These are phyloP conservation scores for Lepidium didymum DNA, from an alignment of 345 rosid species.

Conservation along the genomic window DNA sequence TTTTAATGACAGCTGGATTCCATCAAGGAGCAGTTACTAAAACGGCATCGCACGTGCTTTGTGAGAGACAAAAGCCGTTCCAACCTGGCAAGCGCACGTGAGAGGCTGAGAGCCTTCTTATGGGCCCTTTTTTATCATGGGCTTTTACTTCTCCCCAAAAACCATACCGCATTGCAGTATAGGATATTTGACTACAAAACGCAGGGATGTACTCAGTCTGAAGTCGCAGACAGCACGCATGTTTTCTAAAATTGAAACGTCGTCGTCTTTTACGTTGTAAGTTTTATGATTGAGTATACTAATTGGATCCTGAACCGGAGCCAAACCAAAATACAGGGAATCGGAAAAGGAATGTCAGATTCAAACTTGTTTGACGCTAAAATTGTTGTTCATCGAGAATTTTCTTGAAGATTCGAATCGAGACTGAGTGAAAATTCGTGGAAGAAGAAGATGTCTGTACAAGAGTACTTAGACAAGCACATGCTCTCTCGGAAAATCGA, in stretches of 20 bases:
- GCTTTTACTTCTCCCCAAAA: neutral
- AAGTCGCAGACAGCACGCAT: neutral
- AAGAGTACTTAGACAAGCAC: constrained; percentile 89
- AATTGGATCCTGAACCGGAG: neutral
- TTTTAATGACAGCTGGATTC: constrained; percentile 14
- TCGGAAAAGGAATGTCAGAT: constrained; percentile 20
- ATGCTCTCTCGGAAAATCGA: constrained; percentile 90
- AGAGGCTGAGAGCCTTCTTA: constrained; percentile 2
- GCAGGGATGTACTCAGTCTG: neutral
- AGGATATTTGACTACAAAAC: neutral
- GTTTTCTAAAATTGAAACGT: fast-evolving
- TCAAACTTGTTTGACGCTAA: constrained; percentile 12
- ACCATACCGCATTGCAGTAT: neutral
- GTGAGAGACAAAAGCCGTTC: constrained; percentile 6
- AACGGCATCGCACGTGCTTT: constrained; percentile 23
- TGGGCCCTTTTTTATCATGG: neutral
- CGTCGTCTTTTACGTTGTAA: neutral
- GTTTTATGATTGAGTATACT: neutral
- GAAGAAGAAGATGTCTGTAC: constrained; percentile 68
- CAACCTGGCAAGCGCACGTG: constrained; percentile 18
- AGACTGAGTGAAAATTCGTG: neutral
- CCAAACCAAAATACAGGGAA: neutral
- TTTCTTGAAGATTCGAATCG: neutral
- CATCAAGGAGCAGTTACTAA: constrained; percentile 20
- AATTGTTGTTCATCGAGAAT: neutral